A percentile compares a stretch with the other conserved stretches of the same genome.
Conservation (phyloP, 805 yeast genomes). For the Yamadazyma laniorum region DNA sequence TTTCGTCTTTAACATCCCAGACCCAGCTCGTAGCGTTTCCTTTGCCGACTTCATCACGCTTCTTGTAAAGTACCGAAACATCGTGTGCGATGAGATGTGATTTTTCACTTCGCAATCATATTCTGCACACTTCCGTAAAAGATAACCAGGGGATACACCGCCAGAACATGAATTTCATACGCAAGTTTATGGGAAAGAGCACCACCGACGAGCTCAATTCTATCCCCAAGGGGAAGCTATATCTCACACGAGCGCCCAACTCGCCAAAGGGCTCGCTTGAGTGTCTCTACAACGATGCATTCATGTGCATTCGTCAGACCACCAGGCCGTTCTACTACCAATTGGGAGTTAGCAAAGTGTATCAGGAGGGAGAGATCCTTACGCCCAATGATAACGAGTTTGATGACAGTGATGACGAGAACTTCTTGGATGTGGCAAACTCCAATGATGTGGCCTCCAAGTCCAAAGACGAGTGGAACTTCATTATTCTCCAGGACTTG, state of each 20-base stretch:
- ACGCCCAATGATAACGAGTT: slow-evolving; percentile 38
- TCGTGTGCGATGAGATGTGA: slow-evolving; percentile 5
- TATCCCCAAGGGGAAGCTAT: slow-evolving; percentile 79
- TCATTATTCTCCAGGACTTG: slow-evolving; percentile 61
- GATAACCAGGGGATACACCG: neutral
- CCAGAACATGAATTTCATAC: slow-evolving; percentile 63
- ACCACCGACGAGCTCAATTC: slow-evolving; percentile 60
- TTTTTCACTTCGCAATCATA: no score
- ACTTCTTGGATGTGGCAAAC: slow-evolving; percentile 19
- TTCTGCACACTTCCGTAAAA: no score
- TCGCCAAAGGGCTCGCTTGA: slow-evolving; percentile 89
- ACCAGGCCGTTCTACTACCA: slow-evolving; percentile 66
- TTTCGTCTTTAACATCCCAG: neutral
- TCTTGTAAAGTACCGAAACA: slow-evolving; percentile 7
- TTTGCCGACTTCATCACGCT: slow-evolving; percentile 2
- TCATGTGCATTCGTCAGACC: slow-evolving; percentile 66
- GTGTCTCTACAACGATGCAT: slow-evolving; percentile 78
- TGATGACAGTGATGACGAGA: slow-evolving; percentile 22
- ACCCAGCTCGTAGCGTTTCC: neutral
- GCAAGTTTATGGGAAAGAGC: slow-evolving; percentile 57
- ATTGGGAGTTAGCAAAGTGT: slow-evolving; percentile 65
- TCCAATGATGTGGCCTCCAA: slow-evolving; percentile 21
- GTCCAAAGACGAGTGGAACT: slow-evolving; percentile 66
- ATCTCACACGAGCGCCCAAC: slow-evolving; percentile 64
- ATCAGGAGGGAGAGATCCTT: slow-evolving; percentile 65